Evolutionary conservation across 768 basidiomycete species (phyloP).

Genomic region (Suillus sp.): DNA sequence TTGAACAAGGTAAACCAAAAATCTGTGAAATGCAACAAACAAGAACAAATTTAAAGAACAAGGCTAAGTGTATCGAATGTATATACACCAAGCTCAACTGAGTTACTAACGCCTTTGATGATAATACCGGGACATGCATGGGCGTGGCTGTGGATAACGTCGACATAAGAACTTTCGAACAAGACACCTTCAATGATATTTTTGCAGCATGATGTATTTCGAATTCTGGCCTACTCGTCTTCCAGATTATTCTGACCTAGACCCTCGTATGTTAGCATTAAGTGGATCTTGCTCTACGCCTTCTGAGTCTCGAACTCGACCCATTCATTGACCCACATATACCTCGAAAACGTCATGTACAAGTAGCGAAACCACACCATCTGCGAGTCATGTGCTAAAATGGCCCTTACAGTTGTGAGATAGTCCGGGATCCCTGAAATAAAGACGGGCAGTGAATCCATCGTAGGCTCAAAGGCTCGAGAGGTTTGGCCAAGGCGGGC

Average conservation of each 20-base stretch:
- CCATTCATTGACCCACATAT: slow-evolving; percentile 95
- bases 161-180: not conserved
- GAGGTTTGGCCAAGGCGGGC: slow-evolving; percentile 47
- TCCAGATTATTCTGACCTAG: not conserved
- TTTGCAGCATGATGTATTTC: not conserved
- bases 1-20: slow-evolving; percentile 21
- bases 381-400: slow-evolving; percentile 74
- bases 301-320: slow-evolving; percentile 41
- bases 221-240: not conserved
- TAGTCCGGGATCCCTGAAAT: slow-evolving; percentile 62
- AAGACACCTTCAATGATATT: not conserved
- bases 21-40: slow-evolving; percentile 29
- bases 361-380: slow-evolving; percentile 90
- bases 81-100: not conserved
- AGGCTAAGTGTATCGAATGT: no score
- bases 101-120: not conserved
- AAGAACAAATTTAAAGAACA: slow-evolving; percentile 23
- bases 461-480: slow-evolving; percentile 9
- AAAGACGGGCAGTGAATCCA: slow-evolving; percentile 39
- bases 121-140: not conserved
- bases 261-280: not conserved
- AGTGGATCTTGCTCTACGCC: not conserved
- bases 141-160: not conserved
- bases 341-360: slow-evolving; percentile 76
- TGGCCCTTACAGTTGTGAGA: slow-evolving; percentile 59